Conservation (phyloP, 2,329 filamentous ascomycete species). For the Exophiala alcalophila region DNA sequence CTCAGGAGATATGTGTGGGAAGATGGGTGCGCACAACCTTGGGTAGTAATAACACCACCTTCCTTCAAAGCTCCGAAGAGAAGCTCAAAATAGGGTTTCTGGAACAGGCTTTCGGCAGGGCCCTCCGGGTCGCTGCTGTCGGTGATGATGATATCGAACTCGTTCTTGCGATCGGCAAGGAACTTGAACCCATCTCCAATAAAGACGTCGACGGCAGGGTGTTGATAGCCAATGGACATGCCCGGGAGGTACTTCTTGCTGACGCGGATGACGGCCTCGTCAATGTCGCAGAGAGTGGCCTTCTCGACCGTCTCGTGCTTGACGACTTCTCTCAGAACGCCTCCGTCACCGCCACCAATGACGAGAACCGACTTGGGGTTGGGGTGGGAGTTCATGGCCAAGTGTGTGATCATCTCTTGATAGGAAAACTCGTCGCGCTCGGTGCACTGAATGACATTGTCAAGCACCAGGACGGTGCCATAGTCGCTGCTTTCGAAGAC, state of each 20-base stretch:
- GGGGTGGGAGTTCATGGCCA: slow-evolving; percentile 97
- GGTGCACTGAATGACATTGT: slow-evolving; percentile 98
- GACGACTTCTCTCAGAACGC: slow-evolving; percentile 96
- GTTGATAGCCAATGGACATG: slow-evolving; percentile 89
- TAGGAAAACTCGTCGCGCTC: slow-evolving; percentile 97
- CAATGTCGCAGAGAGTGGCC: slow-evolving; percentile 96
- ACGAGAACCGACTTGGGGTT: slow-evolving; percentile 98
- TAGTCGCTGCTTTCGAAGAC: slow-evolving; percentile 98
- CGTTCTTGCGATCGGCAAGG: slow-evolving; percentile 91
- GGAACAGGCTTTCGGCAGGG: slow-evolving; percentile 91
- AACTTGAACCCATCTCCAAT: slow-evolving; percentile 99
- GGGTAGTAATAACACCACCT: slow-evolving; percentile 97
- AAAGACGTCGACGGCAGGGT: slow-evolving; percentile 90
- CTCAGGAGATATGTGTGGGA: slow-evolving; percentile 17
- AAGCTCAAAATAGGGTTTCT: slow-evolving; percentile 98
- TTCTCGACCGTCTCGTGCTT: slow-evolving; percentile 98
- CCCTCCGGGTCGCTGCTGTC: slow-evolving; percentile 97
- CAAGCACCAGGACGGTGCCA: slow-evolving; percentile 91
- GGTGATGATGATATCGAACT: slow-evolving; percentile 99
- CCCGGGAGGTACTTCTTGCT: slow-evolving; percentile 96
- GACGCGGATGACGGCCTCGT: slow-evolving; percentile 97
- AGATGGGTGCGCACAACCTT: slow-evolving; percentile 96
- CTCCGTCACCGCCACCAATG: slow-evolving; percentile 95
- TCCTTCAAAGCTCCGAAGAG: slow-evolving; percentile 84
- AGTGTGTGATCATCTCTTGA: slow-evolving; percentile 99